phyloP scores from a whole-genome alignment of 306 rosid species.

The Ormosia emarginata region DNA sequence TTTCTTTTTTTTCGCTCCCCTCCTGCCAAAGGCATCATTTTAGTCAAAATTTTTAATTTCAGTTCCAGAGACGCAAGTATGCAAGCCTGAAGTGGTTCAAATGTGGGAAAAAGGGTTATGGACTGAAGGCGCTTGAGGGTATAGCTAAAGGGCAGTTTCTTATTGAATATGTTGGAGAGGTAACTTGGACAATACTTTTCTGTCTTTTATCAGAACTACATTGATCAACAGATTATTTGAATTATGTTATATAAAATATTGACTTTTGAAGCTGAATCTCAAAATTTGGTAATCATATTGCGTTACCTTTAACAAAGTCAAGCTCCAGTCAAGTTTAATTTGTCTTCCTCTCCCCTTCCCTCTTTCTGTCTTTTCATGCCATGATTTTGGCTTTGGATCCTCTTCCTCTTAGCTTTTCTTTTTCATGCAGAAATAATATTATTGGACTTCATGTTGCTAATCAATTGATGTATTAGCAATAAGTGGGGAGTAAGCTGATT shows the following conservation, averaged over 20 bases:
- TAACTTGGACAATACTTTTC: constrained; percentile 27
- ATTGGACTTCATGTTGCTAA: neutral
- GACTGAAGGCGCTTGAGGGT: constrained; percentile 66
- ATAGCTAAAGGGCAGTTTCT: constrained; percentile 76
- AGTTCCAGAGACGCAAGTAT: constrained; percentile 93
- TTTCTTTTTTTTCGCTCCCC: neutral
- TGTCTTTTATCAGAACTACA: neutral
- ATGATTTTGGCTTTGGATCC: neutral
- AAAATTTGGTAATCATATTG: constrained; percentile 6
- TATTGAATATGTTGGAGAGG: constrained; percentile 99
- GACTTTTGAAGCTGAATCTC: constrained; percentile 11
- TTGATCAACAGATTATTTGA: neutral
- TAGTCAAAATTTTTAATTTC: constrained; percentile 36
- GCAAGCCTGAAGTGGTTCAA: constrained; percentile 73
- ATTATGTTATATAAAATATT: neutral
- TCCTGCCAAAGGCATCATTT: constrained; percentile 30
- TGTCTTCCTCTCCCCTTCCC: neutral
- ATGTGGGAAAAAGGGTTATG: constrained; percentile 92
- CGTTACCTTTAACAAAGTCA: neutral
- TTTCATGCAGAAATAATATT: neutral
- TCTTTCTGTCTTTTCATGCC: neutral
- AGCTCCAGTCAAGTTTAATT: constrained; percentile 17
- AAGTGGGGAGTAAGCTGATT: neutral
- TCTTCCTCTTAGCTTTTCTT: neutral
- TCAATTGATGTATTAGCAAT: neutral